Evolutionary conservation across 208 protist genomes (phyloP), one percentile per base, ranked within the genome.

Genomic region (Leishmania tropica): DNA sequence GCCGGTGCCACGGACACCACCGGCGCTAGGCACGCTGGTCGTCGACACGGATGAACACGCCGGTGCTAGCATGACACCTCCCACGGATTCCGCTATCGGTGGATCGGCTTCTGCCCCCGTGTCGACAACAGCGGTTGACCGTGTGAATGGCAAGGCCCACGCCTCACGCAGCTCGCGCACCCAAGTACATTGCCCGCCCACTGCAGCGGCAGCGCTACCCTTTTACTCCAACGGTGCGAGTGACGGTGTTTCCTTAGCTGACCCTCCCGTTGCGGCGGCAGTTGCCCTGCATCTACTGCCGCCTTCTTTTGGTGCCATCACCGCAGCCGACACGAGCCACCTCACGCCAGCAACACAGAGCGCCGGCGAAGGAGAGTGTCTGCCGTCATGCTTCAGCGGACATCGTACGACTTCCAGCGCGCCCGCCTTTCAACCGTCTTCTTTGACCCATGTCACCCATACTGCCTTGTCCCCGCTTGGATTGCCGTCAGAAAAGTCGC

Each of bases 401-500:
- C 60, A 45, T 8, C 71, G 37, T 53, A 53, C 60, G 7, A 4
- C 47, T 8, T 60, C 75, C 42, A 78, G 37, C 70, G 67, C 60
- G 0, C 5, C 35, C 7, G 81, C 75, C 71, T 85, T 70, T 15
- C 76, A 80, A 58, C 70, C 31, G 19, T 76, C 70, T 28, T 54
- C 81, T 47, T 31, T 77, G 56, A 73, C 71, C 21, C 76, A 85
- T 56, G 53, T 81, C 53, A 81, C 81, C 6, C 76, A 78, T 37
- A 56, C 48, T 1, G 56, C 81, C 7, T 64, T 47, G 10, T 68
- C 81, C 35, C 40, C 58, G 76, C 8, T 74, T 11, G 70, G 37
- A 58, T 85, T 53, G 5, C 67, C 75, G 35, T 74, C 70, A 73
- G 81, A 78, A 19, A 81, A 60, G 56, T 80, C 81, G 15, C 3